phyloP scores from a whole-genome alignment of 208 protist species.

The Acanthamoeba healyi region DNA sequence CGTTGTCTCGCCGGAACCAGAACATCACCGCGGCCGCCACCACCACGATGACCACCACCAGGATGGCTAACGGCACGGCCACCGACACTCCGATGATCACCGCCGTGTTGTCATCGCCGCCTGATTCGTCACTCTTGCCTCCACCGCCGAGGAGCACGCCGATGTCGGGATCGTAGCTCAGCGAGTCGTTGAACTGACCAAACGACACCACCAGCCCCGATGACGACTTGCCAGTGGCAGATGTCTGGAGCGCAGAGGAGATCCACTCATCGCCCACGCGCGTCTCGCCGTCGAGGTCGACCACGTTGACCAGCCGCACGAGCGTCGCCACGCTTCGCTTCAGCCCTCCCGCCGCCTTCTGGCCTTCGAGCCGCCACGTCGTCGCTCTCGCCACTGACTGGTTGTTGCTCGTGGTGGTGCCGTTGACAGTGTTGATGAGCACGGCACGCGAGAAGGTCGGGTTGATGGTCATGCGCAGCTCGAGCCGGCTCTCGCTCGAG shows the following conservation, averaged over 20 bases:
- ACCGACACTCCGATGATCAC: conserved; percentile 24
- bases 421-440: background rate
- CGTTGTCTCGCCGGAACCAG: too few species aligned
- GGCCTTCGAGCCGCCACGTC: background rate
- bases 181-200: conserved; percentile 7
- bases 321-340: background rate
- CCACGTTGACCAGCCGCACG: conserved; percentile 25
- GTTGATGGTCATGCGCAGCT: background rate
- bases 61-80: background rate
- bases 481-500: background rate
- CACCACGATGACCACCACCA: background rate
- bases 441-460: background rate
- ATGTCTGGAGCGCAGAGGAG: background rate
- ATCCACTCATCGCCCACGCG: conserved; percentile 2
- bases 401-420: background rate
- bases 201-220: conserved; percentile 7
- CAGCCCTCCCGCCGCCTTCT: background rate
- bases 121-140: background rate
- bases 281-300: background rate
- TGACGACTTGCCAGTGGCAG: background rate
- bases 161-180: conserved; percentile 13
- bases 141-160: background rate
- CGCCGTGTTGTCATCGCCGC: background rate
- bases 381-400: background rate
- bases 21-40: background rate